Base-by-base conservation (phyloP, 768 basidiomycete genomes). In the Xanthoconium stramineum region DNA sequence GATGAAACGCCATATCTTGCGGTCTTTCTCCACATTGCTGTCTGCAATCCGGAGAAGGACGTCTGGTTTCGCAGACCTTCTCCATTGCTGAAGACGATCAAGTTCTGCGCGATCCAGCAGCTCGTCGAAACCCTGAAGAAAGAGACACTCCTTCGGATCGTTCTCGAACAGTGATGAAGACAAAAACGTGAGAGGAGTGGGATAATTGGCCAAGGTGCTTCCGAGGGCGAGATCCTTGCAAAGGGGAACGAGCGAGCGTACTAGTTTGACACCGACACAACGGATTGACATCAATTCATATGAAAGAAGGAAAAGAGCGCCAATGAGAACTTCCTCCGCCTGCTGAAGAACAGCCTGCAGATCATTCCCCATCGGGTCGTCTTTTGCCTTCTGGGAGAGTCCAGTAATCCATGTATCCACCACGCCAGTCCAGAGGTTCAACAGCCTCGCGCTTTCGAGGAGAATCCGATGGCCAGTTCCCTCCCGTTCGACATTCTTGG, bases 261-360 rank as follows among this genome's bases (percentile, higher is more conserved):
- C 64, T 15, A 88, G 75, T 66, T 84, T 83, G 32, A 87, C 79
- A 1, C 89, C 93, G 19, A 79, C 77, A 14, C 74, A 73, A 47
- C 83, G 81, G 10, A 89, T 79, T 3, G 74, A 56, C 47, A 75
- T 69, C 30, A 69, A 68, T 56, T 82, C 80, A 51, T 85, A 80
- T 13, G 87, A 77, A 53, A 94, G 76, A 50, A 95, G 72, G 66
- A 95, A 94, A 42, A 95, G 66, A 2, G 82, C 81, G 2, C 85
- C 90, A 0, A 84, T 83, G 59, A 88, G 84, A 30, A 94, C 78
- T 58, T 89, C 85, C 43, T 76, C 78, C 20, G 82, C 75, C 47
- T 82, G 78, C 1, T 77, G 70, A 12, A 75, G 55, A 37, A 84
- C 70, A 32, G 63, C 62, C 47, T 78, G 74, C 38, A 78, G 63